A percentile compares a stretch with the other conserved stretches of the same genome.
These are phyloP conservation scores for Cyberlindnera petersonii DNA, from an alignment of 805 yeast species.

Conservation along the genomic window DNA sequence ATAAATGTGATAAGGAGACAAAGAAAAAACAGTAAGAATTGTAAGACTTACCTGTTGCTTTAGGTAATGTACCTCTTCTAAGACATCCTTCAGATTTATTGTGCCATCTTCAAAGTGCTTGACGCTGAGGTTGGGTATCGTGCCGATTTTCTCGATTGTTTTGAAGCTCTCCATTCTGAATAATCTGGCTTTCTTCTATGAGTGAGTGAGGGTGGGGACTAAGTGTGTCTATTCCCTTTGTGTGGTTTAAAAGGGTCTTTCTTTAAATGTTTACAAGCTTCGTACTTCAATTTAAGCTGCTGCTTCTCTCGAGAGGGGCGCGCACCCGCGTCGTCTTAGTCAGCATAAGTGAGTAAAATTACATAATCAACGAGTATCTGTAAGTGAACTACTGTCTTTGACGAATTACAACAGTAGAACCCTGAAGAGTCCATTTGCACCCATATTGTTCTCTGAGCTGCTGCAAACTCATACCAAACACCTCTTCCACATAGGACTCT, in stretches of 20 bases:
- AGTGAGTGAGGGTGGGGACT: no score
- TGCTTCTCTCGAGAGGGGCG: no score
- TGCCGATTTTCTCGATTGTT: constrained; percentile 28
- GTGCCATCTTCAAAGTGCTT: constrained; percentile 41
- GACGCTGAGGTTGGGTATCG: constrained; percentile 25
- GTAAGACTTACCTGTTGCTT: constrained; percentile 26
- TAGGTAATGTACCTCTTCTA: constrained; percentile 35
- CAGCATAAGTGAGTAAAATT: not conserved
- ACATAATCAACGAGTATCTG: not conserved
- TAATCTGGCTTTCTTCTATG: no score
- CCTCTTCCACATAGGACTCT: constrained; percentile 7
- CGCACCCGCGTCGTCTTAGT: no score
- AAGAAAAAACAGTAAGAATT: not conserved
- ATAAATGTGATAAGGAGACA: no score
- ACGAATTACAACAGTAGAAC: constrained; percentile 14
- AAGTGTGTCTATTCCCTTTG: no score
- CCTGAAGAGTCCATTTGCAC: constrained; percentile 18
- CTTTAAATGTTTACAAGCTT: no score
- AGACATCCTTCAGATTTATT: constrained; percentile 31
- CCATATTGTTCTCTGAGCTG: constrained; percentile 4
- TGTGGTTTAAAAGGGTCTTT: no score
- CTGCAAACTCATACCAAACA: constrained; percentile 12
- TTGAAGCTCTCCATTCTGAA: constrained; percentile 27
- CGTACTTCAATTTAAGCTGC: no score
- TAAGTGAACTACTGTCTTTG: constrained; percentile 5